phyloP scores from a whole-genome alignment of 2,329 filamentous ascomycete species.

The Claviceps monticola region DNA sequence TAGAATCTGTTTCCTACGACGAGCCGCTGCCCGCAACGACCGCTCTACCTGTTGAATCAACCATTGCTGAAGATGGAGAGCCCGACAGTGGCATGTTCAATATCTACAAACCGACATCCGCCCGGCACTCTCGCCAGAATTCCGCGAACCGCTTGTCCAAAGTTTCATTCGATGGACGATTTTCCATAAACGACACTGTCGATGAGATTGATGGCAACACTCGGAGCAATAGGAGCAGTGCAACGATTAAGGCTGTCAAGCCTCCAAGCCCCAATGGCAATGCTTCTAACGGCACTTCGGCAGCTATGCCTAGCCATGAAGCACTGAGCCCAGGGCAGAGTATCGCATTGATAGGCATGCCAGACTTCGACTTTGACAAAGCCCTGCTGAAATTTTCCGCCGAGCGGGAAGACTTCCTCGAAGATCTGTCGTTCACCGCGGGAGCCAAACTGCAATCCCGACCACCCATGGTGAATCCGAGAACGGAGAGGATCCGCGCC shows the following conservation, averaged over 20 bases:
- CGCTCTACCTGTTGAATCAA: conserved; percentile 33
- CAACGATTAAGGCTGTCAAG: conserved; percentile 41
- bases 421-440: conserved; percentile 80
- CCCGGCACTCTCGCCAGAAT: conserved; percentile 47
- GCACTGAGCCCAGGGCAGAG: background rate
- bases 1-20: conserved; percentile 53
- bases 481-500: conserved; percentile 67
- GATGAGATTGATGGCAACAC: conserved; percentile 46
- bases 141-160: conserved; percentile 46
- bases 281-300: conserved; percentile 14
- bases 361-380: conserved; percentile 84
- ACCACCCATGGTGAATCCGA: conserved; percentile 61
- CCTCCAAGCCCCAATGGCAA: conserved; percentile 13
- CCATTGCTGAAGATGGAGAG: conserved; percentile 51
- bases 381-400: conserved; percentile 87
- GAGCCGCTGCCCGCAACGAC: conserved; percentile 28
- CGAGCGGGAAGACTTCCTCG: conserved; percentile 86
- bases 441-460: conserved; percentile 61
- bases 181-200: conserved; percentile 38
- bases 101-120: conserved; percentile 17
- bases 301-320: conserved; percentile 1
- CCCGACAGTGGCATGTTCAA: conserved; percentile 28
- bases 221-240: conserved; percentile 50
- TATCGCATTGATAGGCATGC: conserved; percentile 16
- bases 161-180: conserved; percentile 33